These are phyloP conservation scores for Hibiscus trionum DNA, from an alignment of 345 rosid species.

Conservation along the genomic window DNA sequence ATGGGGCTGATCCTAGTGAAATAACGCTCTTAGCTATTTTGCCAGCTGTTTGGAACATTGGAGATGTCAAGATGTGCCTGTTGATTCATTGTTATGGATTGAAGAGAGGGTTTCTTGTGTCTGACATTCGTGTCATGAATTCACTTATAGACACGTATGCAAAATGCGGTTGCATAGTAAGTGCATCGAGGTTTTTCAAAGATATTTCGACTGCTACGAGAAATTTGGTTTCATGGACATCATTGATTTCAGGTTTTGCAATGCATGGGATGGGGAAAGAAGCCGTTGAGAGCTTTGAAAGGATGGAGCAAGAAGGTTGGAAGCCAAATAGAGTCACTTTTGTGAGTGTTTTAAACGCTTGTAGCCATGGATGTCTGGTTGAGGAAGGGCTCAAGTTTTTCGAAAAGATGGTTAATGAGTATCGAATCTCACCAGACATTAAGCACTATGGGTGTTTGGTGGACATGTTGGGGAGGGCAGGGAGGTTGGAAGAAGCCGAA, in stretches of 20 bases:
- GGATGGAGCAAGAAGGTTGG: constrained; percentile 51
- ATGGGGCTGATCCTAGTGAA: constrained; percentile 46
- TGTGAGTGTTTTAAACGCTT: constrained; percentile 68
- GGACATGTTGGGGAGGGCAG: constrained; percentile 75
- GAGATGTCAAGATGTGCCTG: constrained; percentile 38
- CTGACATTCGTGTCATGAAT: constrained; percentile 1
- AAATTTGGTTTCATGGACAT: constrained; percentile 75
- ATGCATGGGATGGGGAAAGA: constrained; percentile 79
- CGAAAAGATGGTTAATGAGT: constrained; percentile 43
- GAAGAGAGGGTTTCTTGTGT: not conserved
- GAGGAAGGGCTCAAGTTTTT: constrained; percentile 66
- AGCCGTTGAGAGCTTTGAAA: constrained; percentile 46
- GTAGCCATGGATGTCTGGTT: constrained; percentile 82
- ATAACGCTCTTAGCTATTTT: constrained; percentile 59
- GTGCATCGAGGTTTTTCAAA: constrained; percentile 46
- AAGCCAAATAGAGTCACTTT: constrained; percentile 65
- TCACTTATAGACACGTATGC: constrained; percentile 63
- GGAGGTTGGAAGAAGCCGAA: constrained; percentile 77
- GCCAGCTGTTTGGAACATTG: constrained; percentile 50
- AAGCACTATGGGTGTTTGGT: constrained; percentile 79
- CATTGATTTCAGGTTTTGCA: constrained; percentile 69
- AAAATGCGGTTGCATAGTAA: constrained; percentile 63
- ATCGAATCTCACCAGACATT: constrained; percentile 42
- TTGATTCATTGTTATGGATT: constrained; percentile 52
- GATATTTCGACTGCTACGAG: constrained; percentile 36